phyloP scores from a whole-genome alignment of 805 yeast species.

The Yarrowia alimentaria region DNA sequence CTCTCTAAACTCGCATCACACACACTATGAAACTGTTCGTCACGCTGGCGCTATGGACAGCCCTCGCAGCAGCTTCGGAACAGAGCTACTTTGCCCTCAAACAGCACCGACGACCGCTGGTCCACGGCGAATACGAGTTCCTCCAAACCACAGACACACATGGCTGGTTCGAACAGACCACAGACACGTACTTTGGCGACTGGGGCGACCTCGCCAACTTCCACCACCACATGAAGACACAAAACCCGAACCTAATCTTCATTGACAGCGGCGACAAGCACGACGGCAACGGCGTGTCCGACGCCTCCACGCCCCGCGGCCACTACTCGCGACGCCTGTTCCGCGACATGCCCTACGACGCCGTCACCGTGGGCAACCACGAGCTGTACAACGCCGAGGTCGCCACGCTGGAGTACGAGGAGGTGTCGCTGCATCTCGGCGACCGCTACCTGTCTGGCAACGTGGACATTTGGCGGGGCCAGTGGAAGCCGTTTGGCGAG shows the following conservation, averaged over 20 bases:
- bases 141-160: slow-evolving; percentile 96
- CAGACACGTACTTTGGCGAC: slow-evolving; percentile 59
- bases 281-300: slow-evolving; percentile 90
- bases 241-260: slow-evolving; percentile 62
- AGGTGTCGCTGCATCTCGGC: slow-evolving; percentile 54
- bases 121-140: slow-evolving; percentile 42
- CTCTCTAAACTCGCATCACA: not conserved
- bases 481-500: slow-evolving; percentile 64
- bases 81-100: slow-evolving; percentile 12
- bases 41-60: slow-evolving; percentile 2
- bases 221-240: slow-evolving; percentile 47
- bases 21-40: slow-evolving; percentile 14
- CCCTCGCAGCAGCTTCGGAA: not conserved
- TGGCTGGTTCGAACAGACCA: slow-evolving; percentile 80
- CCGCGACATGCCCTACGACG: slow-evolving; percentile 62
- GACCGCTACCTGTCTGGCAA: slow-evolving; percentile 58
- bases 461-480: slow-evolving; percentile 42
- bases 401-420: slow-evolving; percentile 62
- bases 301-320: slow-evolving; percentile 75
- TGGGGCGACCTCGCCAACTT: slow-evolving; percentile 92
- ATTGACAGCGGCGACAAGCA: slow-evolving; percentile 92
- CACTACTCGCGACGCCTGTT: slow-evolving; percentile 59
- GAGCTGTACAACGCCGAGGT: slow-evolving; percentile 73
- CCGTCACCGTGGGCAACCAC: slow-evolving; percentile 86
- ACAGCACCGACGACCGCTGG: slow-evolving; percentile 3